Evolutionary conservation across 129 eudicot species (phyloP), one percentile per base, ranked within the genome.

Genomic region (Dittrichia graveolens): DNA sequence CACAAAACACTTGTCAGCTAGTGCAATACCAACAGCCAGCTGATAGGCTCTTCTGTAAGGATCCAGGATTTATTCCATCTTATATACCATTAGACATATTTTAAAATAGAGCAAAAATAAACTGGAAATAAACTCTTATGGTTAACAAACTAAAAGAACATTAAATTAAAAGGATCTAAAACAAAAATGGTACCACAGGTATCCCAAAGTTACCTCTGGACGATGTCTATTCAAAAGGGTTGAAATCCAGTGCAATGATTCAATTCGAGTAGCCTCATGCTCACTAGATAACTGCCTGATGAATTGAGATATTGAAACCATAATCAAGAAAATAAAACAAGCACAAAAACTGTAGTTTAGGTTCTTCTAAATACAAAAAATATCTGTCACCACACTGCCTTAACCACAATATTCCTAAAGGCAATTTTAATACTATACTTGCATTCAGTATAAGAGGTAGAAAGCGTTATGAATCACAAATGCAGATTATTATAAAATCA

Each of bases 241-340:
- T 69, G 91, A 88, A 78, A 95, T 86, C 99, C 99, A 95, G 74
- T 95, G 94, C 80, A 95, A 69, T 56, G 99, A 88, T 79, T 95
- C 97, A 55, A 91, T 95, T 52, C 99, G 91, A 47, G 99, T 91
- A 61, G 99, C 99, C 85, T 90, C 97, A 81, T 87, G 92, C 80
- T 94, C 96, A 77, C 83, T 94, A 52, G 96, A 85, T 69, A 94
- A 81, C 76, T 94, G 96, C 81, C 99, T 94, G 89, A 52, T 54
- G 69, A 35, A 55, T 71, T 71, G 41, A 66, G 44, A 75, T 34
- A 61, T 54, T 65, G 62, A 65, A 37, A 31, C 6, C 15, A 67
- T n/a, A 67, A 64, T 63, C 79, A 76, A 24, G 62, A 68, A 16
- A 46, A 48, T 42, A 52, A 58, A 81, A 57, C 69, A 62, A 78